Evolutionary conservation across 1,139 yeast genomes (phyloP), one percentile per base, ranked within the genome.

Genomic region (Candida pseudocylindracea): DNA sequence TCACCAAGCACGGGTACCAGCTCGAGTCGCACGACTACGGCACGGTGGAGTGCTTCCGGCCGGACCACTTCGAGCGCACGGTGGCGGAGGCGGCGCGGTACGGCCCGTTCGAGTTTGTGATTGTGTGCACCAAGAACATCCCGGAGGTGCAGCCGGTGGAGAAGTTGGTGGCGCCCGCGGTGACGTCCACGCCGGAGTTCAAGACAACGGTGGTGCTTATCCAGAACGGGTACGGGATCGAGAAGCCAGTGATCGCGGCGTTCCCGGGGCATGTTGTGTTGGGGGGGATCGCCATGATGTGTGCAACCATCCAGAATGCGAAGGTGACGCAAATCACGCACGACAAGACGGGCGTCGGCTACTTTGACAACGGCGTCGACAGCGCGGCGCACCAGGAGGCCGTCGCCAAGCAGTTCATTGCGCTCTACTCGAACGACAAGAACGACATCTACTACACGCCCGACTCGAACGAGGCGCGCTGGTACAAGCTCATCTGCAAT

Each of bases 201-300:
- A 29, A 33, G 4, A 43, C 50, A 2, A 38, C 42, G 9, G 40
- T 51, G 24, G 45, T 50, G n/a, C 43, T 51, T 28, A 36, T 49
- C 30, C 54, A 51, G 36, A 38, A 45, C 29, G 45, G 45, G 4
- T 36, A 41, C 31, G 39, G 36, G 26, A 37, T 41, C 12, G 43
- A 36, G 8, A 30, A 27, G 25, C 37, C 38, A 2, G 34, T 38
- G 28, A 35, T 39, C 29, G 32, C 27, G 9, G 36, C 32, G 29
- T 41, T 27, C 32, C 46, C 45, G 9, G 7, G 36, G 10, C 40
- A 44, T 31, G 36, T 40, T 8, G 46, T 45, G 6, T 40, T 50
- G 31, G 45, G 50, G 32, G 54, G 54, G 5, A 51, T 50, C 11
- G 44, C 51, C 9, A 43, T 45, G 40, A 50, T 50, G 31, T 45